Conservation (phyloP, 257 asterid species). For the Solanum dulcamara region DNA sequence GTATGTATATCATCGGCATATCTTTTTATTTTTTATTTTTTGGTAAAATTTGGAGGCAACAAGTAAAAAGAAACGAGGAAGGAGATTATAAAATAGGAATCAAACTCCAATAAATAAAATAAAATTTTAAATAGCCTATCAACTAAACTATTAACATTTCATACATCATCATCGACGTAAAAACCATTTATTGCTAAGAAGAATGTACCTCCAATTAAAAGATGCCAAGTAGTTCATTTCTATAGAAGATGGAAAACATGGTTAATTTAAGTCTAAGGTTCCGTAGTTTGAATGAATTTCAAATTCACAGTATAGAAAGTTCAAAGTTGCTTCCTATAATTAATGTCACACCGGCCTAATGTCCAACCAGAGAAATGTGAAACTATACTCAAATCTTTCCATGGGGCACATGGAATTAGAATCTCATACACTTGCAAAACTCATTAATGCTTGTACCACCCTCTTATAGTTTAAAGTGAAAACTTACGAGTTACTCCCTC, state of each 20-base stretch:
- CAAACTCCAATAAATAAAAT: accelerated
- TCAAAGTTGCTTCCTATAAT: constrained; percentile 21
- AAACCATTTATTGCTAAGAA: no score
- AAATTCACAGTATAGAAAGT: constrained; percentile 12
- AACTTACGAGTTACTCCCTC: background rate
- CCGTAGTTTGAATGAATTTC: background rate
- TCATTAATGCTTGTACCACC: background rate
- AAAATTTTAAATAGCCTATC: background rate
- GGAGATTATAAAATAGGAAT: accelerated
- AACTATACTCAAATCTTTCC: constrained; percentile 13
- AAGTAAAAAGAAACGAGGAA: background rate
- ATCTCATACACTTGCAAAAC: constrained; percentile 11
- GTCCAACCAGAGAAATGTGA: constrained; percentile 12
- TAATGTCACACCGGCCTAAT: constrained; percentile 17
- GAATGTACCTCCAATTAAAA: no score
- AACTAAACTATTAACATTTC: accelerated
- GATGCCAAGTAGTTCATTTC: no score
- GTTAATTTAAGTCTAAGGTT: background rate
- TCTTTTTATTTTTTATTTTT: no score
- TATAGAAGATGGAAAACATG: background rate
- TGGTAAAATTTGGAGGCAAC: background rate
- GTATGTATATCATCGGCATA: background rate
- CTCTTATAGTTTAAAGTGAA: background rate
- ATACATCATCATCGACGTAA: accelerated
- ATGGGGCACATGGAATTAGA: constrained; percentile 30